These are phyloP conservation scores for Leccinum subrobustum DNA, from an alignment of 1,284 basidiomycete species.

Conservation along the genomic window DNA sequence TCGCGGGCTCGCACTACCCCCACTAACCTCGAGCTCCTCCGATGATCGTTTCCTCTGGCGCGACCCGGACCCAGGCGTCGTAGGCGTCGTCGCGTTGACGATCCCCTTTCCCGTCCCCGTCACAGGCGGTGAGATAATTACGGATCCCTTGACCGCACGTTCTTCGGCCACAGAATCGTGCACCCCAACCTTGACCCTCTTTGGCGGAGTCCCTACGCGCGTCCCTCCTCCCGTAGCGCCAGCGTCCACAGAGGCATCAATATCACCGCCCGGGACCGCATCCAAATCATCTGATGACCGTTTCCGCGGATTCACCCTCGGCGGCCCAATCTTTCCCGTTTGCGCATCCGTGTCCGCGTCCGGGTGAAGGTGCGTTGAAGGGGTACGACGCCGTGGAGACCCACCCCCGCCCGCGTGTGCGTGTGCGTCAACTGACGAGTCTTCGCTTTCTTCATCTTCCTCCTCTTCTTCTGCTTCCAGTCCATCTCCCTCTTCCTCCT, in stretches of 20 bases:
- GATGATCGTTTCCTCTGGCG: slow-evolving; percentile 36
- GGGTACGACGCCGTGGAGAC: not conserved
- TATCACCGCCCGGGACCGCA: not conserved
- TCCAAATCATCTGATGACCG: slow-evolving; percentile 34
- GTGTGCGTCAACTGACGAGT: slow-evolving; percentile 13
- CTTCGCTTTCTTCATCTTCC: slow-evolving; percentile 28
- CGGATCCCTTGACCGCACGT: slow-evolving; percentile 3
- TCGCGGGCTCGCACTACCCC: slow-evolving; percentile 6
- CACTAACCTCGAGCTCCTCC: slow-evolving; percentile 27
- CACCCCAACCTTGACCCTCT: slow-evolving; percentile 26
- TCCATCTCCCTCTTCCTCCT: slow-evolving; percentile 6
- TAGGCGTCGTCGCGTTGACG: not conserved
- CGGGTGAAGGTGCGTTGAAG: not conserved
- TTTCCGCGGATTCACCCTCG: slow-evolving; percentile 31
- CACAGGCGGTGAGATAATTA: not conserved
- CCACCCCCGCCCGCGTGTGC: not conserved
- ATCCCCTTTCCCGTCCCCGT: not conserved
- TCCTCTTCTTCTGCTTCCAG: not conserved
- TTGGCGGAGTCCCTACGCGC: slow-evolving; percentile 29
- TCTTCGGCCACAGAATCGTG: slow-evolving; percentile 11
- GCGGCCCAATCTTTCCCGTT: slow-evolving; percentile 20
- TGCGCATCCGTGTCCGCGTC: not conserved
- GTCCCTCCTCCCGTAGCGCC: not conserved
- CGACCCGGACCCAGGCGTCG: not conserved
- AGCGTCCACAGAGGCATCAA: not conserved